These are phyloP conservation scores for Paramecium bursaria DNA, from an alignment of 73 alveolate genomes.

Conservation along the genomic window DNA sequence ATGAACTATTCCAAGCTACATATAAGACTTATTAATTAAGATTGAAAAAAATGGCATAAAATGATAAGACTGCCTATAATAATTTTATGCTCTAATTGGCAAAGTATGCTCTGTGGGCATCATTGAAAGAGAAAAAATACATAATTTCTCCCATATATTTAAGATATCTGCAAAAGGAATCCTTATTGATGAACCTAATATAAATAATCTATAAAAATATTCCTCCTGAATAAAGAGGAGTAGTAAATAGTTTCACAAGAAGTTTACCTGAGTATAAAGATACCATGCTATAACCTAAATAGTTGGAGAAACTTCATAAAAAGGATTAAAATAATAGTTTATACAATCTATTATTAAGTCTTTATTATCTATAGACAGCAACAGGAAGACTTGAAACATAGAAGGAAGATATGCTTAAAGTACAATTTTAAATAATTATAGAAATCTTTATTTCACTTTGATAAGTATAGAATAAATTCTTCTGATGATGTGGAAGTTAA, in stretches of 20 bases:
- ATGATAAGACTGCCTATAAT: background rate
- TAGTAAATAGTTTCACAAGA: conserved; percentile 58
- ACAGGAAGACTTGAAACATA: conserved; percentile 18
- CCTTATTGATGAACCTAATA: background rate
- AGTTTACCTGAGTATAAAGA: background rate
- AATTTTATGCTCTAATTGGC: conserved; percentile 22
- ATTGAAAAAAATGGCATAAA: conserved; percentile 30
- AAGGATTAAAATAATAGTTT: conserved; percentile 1
- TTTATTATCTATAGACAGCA: background rate
- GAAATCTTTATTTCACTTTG: conserved; percentile 25
- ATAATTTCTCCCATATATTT: conserved; percentile 32
- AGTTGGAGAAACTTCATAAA: background rate
- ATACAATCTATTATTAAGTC: conserved; percentile 8
- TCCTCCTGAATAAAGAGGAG: conserved; percentile 17
- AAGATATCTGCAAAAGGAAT: background rate
- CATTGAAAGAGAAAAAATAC: conserved; percentile 16
- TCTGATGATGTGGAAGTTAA: conserved; percentile 7
- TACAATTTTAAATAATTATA: too few relatives aligned
- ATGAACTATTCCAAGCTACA: conserved; percentile 25
- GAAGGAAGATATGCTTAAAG: background rate
- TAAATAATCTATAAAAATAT: conserved; percentile 29
- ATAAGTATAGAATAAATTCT: background rate
- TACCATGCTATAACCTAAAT: background rate
- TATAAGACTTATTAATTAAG: conserved; percentile 33
- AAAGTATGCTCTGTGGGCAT: conserved; percentile 57